Evolutionary conservation across 2,329 filamentous ascomycete genomes (phyloP).

Genomic region (Daldinia eschscholtzii): DNA sequence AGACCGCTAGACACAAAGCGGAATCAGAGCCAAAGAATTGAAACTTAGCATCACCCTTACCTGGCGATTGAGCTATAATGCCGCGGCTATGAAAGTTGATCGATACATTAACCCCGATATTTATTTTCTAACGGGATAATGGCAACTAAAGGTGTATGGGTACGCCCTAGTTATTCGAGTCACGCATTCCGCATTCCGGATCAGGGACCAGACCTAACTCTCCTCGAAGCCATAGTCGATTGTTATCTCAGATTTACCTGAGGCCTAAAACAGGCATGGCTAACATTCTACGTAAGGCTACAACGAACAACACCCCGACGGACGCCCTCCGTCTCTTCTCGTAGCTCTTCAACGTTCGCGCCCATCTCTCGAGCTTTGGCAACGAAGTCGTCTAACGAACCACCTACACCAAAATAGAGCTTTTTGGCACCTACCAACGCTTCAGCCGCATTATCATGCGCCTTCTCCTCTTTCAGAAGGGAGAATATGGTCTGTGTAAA

Average conservation of each 20-base stretch:
- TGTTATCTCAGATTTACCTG: not conserved
- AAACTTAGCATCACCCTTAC: not conserved
- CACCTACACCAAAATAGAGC: slow-evolving; percentile 87
- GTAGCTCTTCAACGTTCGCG: slow-evolving; percentile 62
- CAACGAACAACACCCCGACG: slow-evolving; percentile 71
- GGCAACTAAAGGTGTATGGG: not conserved
- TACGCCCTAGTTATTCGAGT: not conserved
- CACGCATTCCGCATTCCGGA: not conserved
- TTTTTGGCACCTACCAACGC: slow-evolving; percentile 81
- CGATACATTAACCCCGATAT: not conserved
- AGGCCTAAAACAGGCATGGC: not conserved
- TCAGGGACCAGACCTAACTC: not conserved
- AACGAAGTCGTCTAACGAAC: slow-evolving; percentile 82
- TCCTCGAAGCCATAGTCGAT: not conserved
- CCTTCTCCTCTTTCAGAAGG: slow-evolving; percentile 57
- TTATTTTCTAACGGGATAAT: not conserved
- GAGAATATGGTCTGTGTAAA: slow-evolving; percentile 76
- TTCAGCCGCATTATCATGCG: slow-evolving; percentile 61
- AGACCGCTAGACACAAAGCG: not conserved
- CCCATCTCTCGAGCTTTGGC: slow-evolving; percentile 64
- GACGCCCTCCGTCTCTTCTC: slow-evolving; percentile 72
- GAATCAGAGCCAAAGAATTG: not conserved
- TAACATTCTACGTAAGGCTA: slow-evolving; percentile 49
- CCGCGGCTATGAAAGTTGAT: not conserved
- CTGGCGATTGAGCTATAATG: not conserved